Evolutionary conservation across 2,329 filamentous ascomycete species (phyloP), one percentile per base, ranked within the genome.

Genomic region (Bipolaris sorokiniana): DNA sequence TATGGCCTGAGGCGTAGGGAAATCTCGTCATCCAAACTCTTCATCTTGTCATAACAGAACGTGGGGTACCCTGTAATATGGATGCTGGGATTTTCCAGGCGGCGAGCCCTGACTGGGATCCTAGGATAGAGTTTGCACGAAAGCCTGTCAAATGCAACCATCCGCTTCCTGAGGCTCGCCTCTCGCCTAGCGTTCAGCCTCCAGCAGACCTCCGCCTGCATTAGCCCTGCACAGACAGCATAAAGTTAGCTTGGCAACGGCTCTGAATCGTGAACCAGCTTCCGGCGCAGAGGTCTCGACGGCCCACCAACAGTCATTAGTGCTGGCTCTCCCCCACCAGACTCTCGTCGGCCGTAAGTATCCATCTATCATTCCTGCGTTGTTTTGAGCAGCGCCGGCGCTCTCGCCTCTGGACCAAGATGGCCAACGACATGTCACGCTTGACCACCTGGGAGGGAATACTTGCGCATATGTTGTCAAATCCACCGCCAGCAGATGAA

Each of bases 401-500:
- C 28, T 51, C 48, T 51, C 50, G 50, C 31, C 37, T 45, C 34
- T 48, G 47, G 41, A 40, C 28, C 51, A 31, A 52, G 18, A 48
- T 46, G 41, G 42, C 41, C 22, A 41, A 37, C 52, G 55, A 44
- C 20, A 10, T 26, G 13, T 15, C 40, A 13, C 2, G n/a, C 16
- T 65, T 68, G 63, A 45, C 61, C 34, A 58, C 47, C 23, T 67
- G 58, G 51, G 63, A 69, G 20, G 36, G 54, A 2, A 42, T 75
- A 33, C 37, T 72, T 28, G 7, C 54, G 16, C 46, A 62, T 40
- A 61, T 67, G 56, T 23, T 75, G 11, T 4, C 40, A 40, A 57
- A 70, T 47, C 58, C 69, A 9, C 72, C 72, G 7, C 61, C 70
- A 59, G 59, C 53, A 9, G 50, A 71, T 51, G 72, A 75, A 47